phyloP scores from a whole-genome alignment of 1,284 basidiomycete species.

The Sparassis latifolia region DNA sequence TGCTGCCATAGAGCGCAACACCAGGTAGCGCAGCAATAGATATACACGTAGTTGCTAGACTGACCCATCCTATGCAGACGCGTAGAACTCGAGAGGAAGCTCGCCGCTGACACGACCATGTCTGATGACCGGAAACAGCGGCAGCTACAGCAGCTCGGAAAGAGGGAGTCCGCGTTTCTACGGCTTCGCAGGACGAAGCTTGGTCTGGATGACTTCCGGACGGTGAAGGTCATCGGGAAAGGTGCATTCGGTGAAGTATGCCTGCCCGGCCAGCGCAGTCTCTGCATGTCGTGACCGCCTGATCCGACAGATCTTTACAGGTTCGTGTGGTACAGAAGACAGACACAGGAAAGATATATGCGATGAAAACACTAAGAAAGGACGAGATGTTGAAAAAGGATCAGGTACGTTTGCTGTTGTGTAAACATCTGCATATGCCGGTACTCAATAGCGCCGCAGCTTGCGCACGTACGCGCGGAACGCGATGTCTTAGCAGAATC shows the following conservation, averaged over 20 bases:
- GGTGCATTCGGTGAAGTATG: constrained; percentile 94
- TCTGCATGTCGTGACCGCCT: constrained; percentile 2
- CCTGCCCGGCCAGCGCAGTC: constrained; percentile 5
- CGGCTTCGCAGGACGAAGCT: constrained; percentile 90
- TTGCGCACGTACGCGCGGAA: constrained; percentile 98
- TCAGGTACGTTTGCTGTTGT: constrained; percentile 52
- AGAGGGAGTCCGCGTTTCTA: constrained; percentile 88
- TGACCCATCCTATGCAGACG: constrained; percentile 46
- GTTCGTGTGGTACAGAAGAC: constrained; percentile 95
- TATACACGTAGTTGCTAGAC: not conserved
- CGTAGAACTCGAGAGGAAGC: constrained; percentile 87
- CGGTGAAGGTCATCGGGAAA: constrained; percentile 98
- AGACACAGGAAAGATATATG: constrained; percentile 97
- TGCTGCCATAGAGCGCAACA: constrained; percentile 76
- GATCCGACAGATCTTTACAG: constrained; percentile 30
- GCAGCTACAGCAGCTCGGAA: constrained; percentile 86
- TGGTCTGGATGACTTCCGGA: constrained; percentile 89
- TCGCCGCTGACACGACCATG: constrained; percentile 68
- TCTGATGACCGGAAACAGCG: constrained; percentile 84
- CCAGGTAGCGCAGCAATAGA: constrained; percentile 31
- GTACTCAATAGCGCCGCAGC: constrained; percentile 37
- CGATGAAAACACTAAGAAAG: constrained; percentile 98
- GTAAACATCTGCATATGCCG: constrained; percentile 3
- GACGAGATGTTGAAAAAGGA: constrained; percentile 99
- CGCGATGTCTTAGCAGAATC: constrained; percentile 96